Percentiles rank a stretch among this genome's conserved stretches.
phyloP scores from a whole-genome alignment of 306 rosid species.

The Oxytropis ochrocephala region DNA sequence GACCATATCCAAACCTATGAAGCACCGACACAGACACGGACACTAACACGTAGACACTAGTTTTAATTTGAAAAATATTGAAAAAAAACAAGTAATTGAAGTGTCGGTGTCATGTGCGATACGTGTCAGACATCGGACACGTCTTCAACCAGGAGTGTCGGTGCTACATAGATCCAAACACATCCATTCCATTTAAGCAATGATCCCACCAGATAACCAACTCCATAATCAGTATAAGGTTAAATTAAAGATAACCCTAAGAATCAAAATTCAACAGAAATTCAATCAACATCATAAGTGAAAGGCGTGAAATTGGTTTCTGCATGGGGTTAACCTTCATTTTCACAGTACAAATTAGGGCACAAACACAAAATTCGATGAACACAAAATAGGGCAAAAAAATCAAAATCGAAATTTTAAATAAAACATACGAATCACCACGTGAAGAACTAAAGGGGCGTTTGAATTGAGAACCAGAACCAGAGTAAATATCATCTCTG shows the following conservation, averaged over 20 bases:
- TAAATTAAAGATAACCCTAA: constrained; percentile 23
- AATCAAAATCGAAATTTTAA: not conserved
- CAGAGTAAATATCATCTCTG: constrained; percentile 52
- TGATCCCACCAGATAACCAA: not conserved
- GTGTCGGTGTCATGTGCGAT: no score
- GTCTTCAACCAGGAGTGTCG: no score
- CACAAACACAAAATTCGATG: constrained; percentile 14
- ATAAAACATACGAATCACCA: constrained; percentile 53
- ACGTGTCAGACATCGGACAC: no score
- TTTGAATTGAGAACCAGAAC: constrained; percentile 50
- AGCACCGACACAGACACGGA: no score
- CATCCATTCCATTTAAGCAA: constrained; percentile 1
- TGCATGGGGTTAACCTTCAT: not conserved
- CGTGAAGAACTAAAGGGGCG: constrained; percentile 58
- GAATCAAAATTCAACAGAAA: constrained; percentile 9
- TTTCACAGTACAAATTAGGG: constrained; percentile 4
- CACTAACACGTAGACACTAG: no score
- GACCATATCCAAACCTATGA: not conserved
- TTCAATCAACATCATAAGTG: not conserved
- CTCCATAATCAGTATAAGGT: constrained; percentile 23
- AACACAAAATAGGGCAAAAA: not conserved
- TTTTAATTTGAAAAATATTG: no score
- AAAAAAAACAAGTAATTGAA: no score
- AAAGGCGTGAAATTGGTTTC: not conserved
- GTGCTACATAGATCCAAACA: no score